These are phyloP conservation scores for Lipomyces yamadae DNA, from an alignment of 805 yeast genomes.

Conservation along the genomic window DNA sequence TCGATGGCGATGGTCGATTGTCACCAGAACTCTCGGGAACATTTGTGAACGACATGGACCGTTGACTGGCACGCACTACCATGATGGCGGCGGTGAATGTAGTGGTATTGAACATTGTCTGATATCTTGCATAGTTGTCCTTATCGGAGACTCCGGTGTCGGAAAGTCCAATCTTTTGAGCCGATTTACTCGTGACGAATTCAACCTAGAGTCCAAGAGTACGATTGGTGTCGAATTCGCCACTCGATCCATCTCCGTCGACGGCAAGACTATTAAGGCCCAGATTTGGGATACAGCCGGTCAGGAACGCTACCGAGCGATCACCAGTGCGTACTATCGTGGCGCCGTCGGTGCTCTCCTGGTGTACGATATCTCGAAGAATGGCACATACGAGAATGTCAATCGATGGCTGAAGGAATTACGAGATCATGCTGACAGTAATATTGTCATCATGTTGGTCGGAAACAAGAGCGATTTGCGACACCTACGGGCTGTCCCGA, in stretches of 20 bases:
- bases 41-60: background rate
- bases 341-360: constrained; percentile 98
- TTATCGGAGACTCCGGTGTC: constrained; percentile 96
- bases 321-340: constrained; percentile 94
- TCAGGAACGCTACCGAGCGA: constrained; percentile 97
- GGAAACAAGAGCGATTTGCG: constrained; percentile 96
- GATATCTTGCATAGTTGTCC: constrained; percentile 60
- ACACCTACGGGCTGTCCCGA: constrained; percentile 94
- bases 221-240: constrained; percentile 99
- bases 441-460: constrained; percentile 92
- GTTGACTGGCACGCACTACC: constrained; percentile 1
- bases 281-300: constrained; percentile 99
- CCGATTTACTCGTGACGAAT: constrained; percentile 93
- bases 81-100: background rate
- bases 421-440: constrained; percentile 95
- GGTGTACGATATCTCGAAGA: constrained; percentile 94
- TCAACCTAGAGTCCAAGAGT: constrained; percentile 89
- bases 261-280: constrained; percentile 93
- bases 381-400: constrained; percentile 86
- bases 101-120: constrained; percentile 7
- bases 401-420: constrained; percentile 92
- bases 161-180: constrained; percentile 94
- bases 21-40: background rate
- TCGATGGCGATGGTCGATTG: background rate
- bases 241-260: constrained; percentile 90